These are phyloP conservation scores for Cordyceps pruinosa DNA, from an alignment of 2,329 filamentous ascomycete species.

Conservation along the genomic window DNA sequence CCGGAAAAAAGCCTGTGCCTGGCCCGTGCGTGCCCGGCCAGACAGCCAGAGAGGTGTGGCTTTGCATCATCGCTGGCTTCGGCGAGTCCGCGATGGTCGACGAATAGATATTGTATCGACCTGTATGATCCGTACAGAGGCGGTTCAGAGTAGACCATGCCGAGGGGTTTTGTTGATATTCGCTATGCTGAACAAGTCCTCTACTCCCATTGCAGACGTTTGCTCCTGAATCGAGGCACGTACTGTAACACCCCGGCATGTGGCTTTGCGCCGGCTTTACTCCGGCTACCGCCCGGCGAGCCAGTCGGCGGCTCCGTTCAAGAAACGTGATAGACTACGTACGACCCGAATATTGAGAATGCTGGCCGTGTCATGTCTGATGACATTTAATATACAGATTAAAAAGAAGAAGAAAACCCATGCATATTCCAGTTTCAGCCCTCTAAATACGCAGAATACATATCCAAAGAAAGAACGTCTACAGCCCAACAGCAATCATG, in stretches of 20 bases:
- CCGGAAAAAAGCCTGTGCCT: not conserved
- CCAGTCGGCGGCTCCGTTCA: not conserved
- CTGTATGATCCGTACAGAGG: no score
- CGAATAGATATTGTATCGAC: not conserved
- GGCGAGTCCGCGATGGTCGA: not conserved
- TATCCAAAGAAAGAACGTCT: no score
- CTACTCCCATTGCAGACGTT: not conserved
- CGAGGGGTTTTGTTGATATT: no score
- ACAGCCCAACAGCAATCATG: no score
- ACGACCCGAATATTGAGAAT: no score
- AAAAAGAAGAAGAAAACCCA: not conserved
- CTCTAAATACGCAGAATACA: no score
- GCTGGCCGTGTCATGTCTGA: not conserved
- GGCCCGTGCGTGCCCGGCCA: not conserved
- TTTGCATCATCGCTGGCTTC: not conserved
- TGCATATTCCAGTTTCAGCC: not conserved
- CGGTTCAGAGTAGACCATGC: no score
- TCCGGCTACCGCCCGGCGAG: not conserved
- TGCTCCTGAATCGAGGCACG: not conserved
- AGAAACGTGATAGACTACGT: slow-evolving; percentile 1
- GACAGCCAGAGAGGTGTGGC: not conserved
- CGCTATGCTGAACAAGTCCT: no score
- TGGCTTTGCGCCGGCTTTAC: slow-evolving; percentile 9
- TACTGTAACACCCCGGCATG: no score
- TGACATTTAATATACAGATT: not conserved